A percentile compares a stretch with the other conserved stretches of the same genome.
Conservation (phyloP, 805 yeast genomes). For the Lipomyces orientalis region DNA sequence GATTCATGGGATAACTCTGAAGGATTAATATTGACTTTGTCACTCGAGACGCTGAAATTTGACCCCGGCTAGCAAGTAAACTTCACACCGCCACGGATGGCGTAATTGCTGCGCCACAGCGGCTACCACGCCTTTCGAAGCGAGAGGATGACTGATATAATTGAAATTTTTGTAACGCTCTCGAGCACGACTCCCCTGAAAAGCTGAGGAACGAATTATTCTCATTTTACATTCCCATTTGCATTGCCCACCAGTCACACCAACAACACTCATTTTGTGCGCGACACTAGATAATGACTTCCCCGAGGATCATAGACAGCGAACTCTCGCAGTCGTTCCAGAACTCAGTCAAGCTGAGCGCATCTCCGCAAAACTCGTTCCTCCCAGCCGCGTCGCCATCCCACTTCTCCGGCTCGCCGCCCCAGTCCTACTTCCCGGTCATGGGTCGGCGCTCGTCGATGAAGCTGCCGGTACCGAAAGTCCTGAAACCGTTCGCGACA, state of each 20-base stretch:
- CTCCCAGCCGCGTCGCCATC: constrained; percentile 29
- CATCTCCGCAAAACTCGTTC: constrained; percentile 35
- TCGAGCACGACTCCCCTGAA: background rate
- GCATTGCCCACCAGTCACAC: background rate
- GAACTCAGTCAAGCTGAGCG: constrained; percentile 34
- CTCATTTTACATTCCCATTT: background rate
- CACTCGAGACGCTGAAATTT: too few species aligned
- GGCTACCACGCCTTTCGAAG: background rate
- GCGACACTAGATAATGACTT: constrained; percentile 18
- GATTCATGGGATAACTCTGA: too few species aligned
- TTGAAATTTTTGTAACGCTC: background rate
- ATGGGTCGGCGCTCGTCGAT: constrained; percentile 31
- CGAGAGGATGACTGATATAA: background rate
- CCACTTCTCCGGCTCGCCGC: constrained; percentile 36
- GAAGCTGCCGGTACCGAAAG: constrained; percentile 50
- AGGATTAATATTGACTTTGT: too few species aligned
- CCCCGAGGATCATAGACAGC: constrained; percentile 30
- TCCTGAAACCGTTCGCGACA: constrained; percentile 91
- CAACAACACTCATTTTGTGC: background rate
- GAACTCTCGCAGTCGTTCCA: constrained; percentile 29
- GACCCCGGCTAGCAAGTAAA: background rate
- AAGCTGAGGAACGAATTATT: background rate
- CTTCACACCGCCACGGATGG: constrained; percentile 5
- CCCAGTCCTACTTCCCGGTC: constrained; percentile 30
- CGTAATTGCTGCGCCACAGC: constrained; percentile 3